Evolutionary conservation across 371 early-diverging fungal genomes (phyloP).

Genomic region (Rhizopus arrhizus): DNA sequence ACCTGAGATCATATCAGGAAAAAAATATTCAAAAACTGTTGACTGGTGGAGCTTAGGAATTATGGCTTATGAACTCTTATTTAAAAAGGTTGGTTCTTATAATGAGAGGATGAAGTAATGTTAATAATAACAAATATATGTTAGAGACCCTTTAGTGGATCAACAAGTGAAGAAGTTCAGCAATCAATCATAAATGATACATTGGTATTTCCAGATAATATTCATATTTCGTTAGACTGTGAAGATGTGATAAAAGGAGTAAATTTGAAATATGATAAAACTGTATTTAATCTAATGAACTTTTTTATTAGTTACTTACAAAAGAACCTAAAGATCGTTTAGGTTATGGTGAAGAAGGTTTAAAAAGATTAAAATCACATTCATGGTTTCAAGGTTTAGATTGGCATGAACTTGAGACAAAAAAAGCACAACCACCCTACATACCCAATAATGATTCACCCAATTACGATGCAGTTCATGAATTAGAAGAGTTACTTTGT

Average conservation of each 20-base stretch:
- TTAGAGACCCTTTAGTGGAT: conserved; percentile 73
- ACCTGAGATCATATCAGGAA: conserved; percentile 71
- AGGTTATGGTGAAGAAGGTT: conserved; percentile 60
- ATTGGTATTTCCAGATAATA: conserved; percentile 60
- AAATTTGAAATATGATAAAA: neutral
- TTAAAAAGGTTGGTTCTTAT: conserved; percentile 40
- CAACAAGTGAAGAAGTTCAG: conserved; percentile 44
- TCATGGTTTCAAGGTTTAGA: conserved; percentile 65
- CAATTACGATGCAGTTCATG: conserved; percentile 94
- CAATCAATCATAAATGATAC: conserved; percentile 60
- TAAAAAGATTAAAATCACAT: conserved; percentile 58
- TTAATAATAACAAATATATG: no score
- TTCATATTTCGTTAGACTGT: conserved; percentile 52
- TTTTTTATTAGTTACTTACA: conserved; percentile 45
- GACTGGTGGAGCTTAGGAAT: conserved; percentile 94
- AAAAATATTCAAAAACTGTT: conserved; percentile 67
- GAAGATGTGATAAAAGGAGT: conserved; percentile 47
- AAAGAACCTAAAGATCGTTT: conserved; percentile 57
- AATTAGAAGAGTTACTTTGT: conserved; percentile 88
- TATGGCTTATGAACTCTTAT: conserved; percentile 76
- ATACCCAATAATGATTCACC: conserved; percentile 64
- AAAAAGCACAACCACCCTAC: conserved; percentile 64
- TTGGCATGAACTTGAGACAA: conserved; percentile 59
- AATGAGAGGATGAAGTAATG: no score
- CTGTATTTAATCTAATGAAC: neutral